phyloP scores from a whole-genome alignment of 2,329 filamentous ascomycete species.

The Fusarium brevicatenulatum region DNA sequence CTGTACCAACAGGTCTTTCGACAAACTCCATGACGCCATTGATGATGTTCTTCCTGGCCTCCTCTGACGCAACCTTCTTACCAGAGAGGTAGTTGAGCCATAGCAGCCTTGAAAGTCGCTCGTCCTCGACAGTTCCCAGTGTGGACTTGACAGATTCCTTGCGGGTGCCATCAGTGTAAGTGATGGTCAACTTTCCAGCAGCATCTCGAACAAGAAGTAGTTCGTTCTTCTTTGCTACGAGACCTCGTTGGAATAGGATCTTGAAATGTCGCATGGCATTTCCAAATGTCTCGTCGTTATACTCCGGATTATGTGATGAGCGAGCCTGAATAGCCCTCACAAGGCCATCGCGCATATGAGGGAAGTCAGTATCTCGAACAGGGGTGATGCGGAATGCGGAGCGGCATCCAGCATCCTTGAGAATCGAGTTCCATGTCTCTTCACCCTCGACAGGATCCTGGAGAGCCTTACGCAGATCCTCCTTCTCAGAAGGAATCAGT shows the following conservation, averaged over 20 bases:
- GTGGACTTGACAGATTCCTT: slow-evolving; percentile 57
- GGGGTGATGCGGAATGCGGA: slow-evolving; percentile 87
- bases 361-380: slow-evolving; percentile 93
- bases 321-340: slow-evolving; percentile 84
- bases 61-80: slow-evolving; percentile 85
- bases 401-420: slow-evolving; percentile 74
- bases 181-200: slow-evolving; percentile 72
- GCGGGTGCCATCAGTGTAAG: slow-evolving; percentile 72
- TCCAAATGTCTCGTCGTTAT: slow-evolving; percentile 81
- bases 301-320: slow-evolving; percentile 65
- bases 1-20: slow-evolving; percentile 86
- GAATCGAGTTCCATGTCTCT: slow-evolving; percentile 77
- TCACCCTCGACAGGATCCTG: slow-evolving; percentile 76
- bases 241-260: slow-evolving; percentile 80
- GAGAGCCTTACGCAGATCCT: slow-evolving; percentile 73
- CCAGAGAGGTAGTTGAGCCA: slow-evolving; percentile 94
- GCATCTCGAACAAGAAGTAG: slow-evolving; percentile 76
- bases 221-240: slow-evolving; percentile 82
- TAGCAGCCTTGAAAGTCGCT: slow-evolving; percentile 80
- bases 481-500: slow-evolving; percentile 83
- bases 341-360: slow-evolving; percentile 90
- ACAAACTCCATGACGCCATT: slow-evolving; percentile 90
- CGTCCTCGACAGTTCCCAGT: slow-evolving; percentile 79
- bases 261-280: slow-evolving; percentile 81
- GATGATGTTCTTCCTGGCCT: slow-evolving; percentile 82